Conservation (phyloP, 805 yeast species). For the Pichia californica region DNA sequence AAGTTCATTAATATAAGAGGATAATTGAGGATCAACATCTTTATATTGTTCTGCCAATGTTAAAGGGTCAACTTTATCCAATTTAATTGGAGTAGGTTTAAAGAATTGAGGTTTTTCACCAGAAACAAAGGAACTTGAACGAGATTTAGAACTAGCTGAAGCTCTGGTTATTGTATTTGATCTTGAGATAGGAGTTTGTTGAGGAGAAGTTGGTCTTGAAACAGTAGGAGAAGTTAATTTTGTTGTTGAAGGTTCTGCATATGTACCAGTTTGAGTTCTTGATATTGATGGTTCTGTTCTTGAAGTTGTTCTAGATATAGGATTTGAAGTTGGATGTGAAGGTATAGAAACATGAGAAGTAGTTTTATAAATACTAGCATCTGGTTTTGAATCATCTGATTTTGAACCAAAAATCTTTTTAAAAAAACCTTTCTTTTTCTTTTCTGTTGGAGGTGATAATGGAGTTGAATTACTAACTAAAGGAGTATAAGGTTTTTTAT, state of each 20-base stretch:
- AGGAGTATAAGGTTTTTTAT: slow-evolving; percentile 1
- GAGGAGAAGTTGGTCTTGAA: background rate
- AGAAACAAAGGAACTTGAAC: background rate
- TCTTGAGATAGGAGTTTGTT: background rate
- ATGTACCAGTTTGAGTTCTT: background rate
- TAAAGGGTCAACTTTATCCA: too few relatives aligned
- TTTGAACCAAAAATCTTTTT: slow-evolving; percentile 25
- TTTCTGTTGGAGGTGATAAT: slow-evolving; percentile 6
- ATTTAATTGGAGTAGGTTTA: background rate
- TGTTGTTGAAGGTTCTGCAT: background rate
- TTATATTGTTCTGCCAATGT: slow-evolving; percentile 20
- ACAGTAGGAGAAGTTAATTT: too few relatives aligned
- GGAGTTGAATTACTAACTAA: slow-evolving; percentile 1
- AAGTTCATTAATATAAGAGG: slow-evolving; percentile 37
- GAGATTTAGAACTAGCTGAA: background rate
- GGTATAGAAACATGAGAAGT: slow-evolving; percentile 1
- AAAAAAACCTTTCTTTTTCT: slow-evolving; percentile 21
- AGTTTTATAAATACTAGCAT: slow-evolving; percentile 5
- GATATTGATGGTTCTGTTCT: background rate
- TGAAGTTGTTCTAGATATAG: background rate
- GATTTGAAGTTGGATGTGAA: background rate
- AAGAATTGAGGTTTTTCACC: background rate
- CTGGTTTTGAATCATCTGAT: slow-evolving; percentile 12
- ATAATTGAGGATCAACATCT: slow-evolving; percentile 39
- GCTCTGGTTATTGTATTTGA: background rate